Evolutionary conservation across 192 early-diverging fungal genomes (phyloP), one percentile per base, ranked within the genome.

Genomic region (Rhizophagus clarus): DNA sequence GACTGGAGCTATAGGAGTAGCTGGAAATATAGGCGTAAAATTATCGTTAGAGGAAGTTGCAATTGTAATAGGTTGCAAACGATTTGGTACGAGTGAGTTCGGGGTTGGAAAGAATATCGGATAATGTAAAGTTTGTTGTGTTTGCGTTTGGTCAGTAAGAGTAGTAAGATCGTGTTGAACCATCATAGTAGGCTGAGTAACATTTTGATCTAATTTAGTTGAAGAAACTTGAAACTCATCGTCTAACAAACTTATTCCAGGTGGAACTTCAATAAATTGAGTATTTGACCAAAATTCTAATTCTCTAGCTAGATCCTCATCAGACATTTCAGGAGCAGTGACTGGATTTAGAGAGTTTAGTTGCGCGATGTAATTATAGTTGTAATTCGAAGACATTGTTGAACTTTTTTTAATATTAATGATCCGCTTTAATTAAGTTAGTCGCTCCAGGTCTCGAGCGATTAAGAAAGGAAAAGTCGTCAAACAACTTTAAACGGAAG

Each of bases 261-360:
- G 42, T 45, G 42, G 2, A 45, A 45, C 42, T 45, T 45, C 42
- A 12, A 45, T 20, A n/a, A 74, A 56, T 74, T 56, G 22, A 15
- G 73, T 22, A 49, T 61, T 74, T 11, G 12, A 22, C 73, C 73
- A 74, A 61, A 74, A 56, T 11, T 74, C 73, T 9, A 40, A 60
- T 24, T 74, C 49, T 4, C 37, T 24, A 11, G 10, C 49, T 29
- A 74, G 22, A 17, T 74, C 73, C 40, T 56, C 73, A 24, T 8
- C 22, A 20, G 73, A 74, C 73, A 74, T 28, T 45, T 74, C 56
- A 32, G 73, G 40, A 29, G 49, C 17, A 10, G 47, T 61, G 3
- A 22, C n/a, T 7, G 17, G 51, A 22, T 56, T 56, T 22, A 56
- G 17, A 45, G 42, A 45, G 42, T 45, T 45, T 22, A 56, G 51